Base-by-base conservation (phyloP, 2,329 filamentous ascomycete species). In the Fusarium duplospermum region DNA sequence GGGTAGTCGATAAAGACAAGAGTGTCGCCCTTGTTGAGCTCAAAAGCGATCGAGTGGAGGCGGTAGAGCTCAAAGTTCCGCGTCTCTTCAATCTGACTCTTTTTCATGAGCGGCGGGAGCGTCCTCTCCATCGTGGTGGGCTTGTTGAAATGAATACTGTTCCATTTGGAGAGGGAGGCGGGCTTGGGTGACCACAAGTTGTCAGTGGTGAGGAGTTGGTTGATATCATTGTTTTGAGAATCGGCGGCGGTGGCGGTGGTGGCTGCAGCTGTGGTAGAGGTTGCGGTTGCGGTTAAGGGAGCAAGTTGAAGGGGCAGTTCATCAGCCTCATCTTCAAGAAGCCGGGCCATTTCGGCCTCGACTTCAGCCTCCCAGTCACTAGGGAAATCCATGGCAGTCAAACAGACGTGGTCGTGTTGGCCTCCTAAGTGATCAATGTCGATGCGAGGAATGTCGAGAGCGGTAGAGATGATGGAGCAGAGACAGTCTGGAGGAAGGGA, bases 1-100 rank as follows among this genome's bases (percentile, higher is more conserved):
- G 80, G 83, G 47, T 84, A 83, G 35, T 84, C 82, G 31, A 89
- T 79, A 52, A 86, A 81, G 31, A 88, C 81, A 9, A 87, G 74
- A 0, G 85, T 87, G 62, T 88, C 86, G 7, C 86, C 86, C 5
- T 79, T 22, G 11, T 62, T 67, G 40, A 83, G 69, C 50, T 81
- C 80, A 9, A 77, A 77, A 11, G 52, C 29, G 36, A 76, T 66
- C 5, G 76, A 66, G 35, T 82, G 81, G 27, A 82, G 60, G 33
- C 75, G 77, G 58, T 75, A 76, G 45, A 79, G 71, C 27, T 81
- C 79, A 36, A 76, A 72, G 24, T 70, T 76, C 9, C 78, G 77
- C n/a, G 64, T 60, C 2, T 69, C 65, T 4, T 76, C 69, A 10
- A 79, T 75, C 13, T 78, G 69, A 0, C 64, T 33, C 4, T 38